A percentile compares a stretch with the other conserved stretches of the same genome.
These are phyloP conservation scores for Serendipita sp. DNA, from an alignment of 768 basidiomycete species.

Conservation along the genomic window DNA sequence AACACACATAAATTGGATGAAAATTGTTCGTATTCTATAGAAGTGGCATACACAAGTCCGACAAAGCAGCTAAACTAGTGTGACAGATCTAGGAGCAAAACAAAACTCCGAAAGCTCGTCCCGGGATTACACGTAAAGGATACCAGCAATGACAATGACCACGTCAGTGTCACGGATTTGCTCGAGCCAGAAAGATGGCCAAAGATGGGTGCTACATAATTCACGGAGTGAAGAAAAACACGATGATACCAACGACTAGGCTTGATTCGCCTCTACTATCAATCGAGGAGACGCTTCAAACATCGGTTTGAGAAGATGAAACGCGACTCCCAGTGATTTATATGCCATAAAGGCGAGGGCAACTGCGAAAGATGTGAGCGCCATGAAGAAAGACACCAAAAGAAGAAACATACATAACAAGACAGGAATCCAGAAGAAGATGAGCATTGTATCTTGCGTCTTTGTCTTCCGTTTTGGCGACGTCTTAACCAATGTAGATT, in stretches of 20 bases:
- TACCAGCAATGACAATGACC: too few species aligned
- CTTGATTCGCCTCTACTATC: background rate
- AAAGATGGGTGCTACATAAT: background rate
- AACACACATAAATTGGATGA: too few species aligned
- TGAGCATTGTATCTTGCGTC: constrained; percentile 4
- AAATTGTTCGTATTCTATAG: too few species aligned
- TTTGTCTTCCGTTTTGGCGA: background rate
- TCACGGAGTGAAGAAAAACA: background rate
- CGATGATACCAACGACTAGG: background rate
- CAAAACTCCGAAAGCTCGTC: too few species aligned
- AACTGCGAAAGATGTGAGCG: background rate
- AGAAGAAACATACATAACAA: background rate
- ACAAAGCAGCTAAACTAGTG: too few species aligned
- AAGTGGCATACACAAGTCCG: too few species aligned
- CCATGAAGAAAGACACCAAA: background rate
- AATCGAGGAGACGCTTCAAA: background rate
- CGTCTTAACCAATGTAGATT: too few species aligned
- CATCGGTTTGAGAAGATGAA: background rate
- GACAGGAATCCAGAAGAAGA: constrained; percentile 3
- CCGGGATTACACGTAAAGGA: too few species aligned
- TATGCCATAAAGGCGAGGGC: background rate
- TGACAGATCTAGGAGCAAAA: too few species aligned
- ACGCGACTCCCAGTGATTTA: background rate
- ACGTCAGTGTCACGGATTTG: too few species aligned
- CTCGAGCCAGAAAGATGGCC: too few species aligned